Evolutionary conservation across 805 yeast species (phyloP), one percentile per base, ranked within the genome.

Genomic region (Monosporozyma aerobia): DNA sequence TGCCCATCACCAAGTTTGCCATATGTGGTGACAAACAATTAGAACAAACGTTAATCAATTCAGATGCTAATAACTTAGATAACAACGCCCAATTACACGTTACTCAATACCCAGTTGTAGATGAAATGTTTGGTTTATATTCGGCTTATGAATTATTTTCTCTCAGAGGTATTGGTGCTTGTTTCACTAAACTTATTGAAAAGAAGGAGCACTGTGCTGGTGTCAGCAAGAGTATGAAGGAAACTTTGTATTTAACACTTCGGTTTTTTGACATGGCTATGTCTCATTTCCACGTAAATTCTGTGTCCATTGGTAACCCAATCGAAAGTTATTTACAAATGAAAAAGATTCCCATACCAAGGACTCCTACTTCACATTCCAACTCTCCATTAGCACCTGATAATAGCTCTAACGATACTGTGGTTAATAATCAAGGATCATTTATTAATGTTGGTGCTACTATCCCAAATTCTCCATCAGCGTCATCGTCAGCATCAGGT

Each of bases 181-280:
- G 60, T 35, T 59, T 59, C 48, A 63, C 60, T 30, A 52, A 55
- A 49, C 33, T 51, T 44, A 35, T 56, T 19, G 43, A 35, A 10
- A 43, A 33, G 33, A 45, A 46, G 43, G 45, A 47, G 46, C 25
- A 27, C 32, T n/a, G 30, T 33, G 33, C 27, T 9, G 50, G 41
- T 23, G 41, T 47, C 10, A 32, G 51, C 83, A 82, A 61, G 81
- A 85, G 56, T 73, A 76, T 52, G 46, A 56, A 53, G 69, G 66
- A 65, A 45, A 61, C 64, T 11, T 49, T 68, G 8, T 68, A 67
- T 51, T 33, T 68, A 10, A 53, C 64, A 10, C 50, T 68, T 19
- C 54, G 67, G 44, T 64, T 60, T 53, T 65, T 64, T 46, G 70
- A 68, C 53, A 55, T 63, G 51, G 61, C 63, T 50, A 51, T 58